Conservation (phyloP, 1,139 yeast genomes). For the Zygoascus sp. region DNA sequence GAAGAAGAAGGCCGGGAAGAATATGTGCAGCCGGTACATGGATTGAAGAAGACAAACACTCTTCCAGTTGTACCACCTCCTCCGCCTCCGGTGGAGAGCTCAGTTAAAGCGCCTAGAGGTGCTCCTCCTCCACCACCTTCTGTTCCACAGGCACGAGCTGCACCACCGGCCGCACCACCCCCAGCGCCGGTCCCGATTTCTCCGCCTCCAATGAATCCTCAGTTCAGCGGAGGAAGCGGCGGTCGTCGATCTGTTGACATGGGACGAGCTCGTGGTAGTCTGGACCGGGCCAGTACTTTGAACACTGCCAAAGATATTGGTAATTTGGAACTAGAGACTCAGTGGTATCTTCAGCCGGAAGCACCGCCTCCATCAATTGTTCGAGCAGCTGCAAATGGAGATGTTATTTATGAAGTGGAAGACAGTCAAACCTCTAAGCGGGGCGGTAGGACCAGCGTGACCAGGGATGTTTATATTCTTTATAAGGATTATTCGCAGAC, state of each 20-base stretch:
- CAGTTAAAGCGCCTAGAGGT: conserved; percentile 22
- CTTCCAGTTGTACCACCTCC: conserved; percentile 20
- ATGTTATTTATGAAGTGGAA: conserved; percentile 58
- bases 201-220: conserved; percentile 14
- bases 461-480: conserved; percentile 67
- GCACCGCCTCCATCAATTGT: conserved; percentile 57
- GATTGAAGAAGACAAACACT: conserved; percentile 19
- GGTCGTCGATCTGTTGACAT: conserved; percentile 7
- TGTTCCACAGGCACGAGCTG: conserved; percentile 17
- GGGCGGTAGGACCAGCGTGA: conserved; percentile 46
- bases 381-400: conserved; percentile 43
- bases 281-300: conserved; percentile 14
- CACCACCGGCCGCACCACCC: conserved; percentile 24
- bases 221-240: conserved; percentile 2
- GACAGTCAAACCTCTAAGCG: conserved; percentile 53
- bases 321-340: conserved; percentile 32
- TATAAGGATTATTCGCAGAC: conserved; percentile 72
- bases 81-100: conserved; percentile 23
- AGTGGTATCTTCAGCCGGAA: conserved; percentile 61
- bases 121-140: conserved; percentile 25
- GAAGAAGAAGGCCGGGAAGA: conserved; percentile 1
- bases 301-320: conserved; percentile 32
- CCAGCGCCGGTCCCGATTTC: conserved; percentile 22
- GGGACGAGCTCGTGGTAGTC: conserved; percentile 14
- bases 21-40: not conserved